Base-by-base conservation (phyloP, 1,139 yeast genomes). In the Suhomyces taliae region DNA sequence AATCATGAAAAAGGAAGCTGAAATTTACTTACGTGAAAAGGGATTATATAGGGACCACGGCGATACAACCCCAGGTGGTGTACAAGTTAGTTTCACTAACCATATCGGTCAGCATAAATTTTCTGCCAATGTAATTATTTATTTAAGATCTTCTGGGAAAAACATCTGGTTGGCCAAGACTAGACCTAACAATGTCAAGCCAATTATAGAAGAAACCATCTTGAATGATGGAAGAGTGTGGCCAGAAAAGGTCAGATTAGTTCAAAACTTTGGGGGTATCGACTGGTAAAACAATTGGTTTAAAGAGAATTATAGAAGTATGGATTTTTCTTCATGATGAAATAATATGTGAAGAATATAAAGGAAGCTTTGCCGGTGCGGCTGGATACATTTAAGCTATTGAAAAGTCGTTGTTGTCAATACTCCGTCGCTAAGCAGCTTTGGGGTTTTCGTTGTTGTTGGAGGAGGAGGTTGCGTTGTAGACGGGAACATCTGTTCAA, bases 81-180 rank as follows among this genome's bases (percentile, higher is more conserved):
- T 86, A 2, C 69, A 72, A 10, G 89, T 90, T 4, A 72, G 78
- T 3, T 90, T 66, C 57, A 77, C 87, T 24, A 90, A 88, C 60
- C 99, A 93, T 65, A 86, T 93, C 31, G 99, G 99, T 4, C 98
- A 98, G 2, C 99, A 93, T 67, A 93, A 93, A 61, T 93, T 74
- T 65, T 88, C 93, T 1, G 97, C 98, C 2, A 93, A 93, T 65
- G 87, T 89, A 2, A 76, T 90, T 45, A 79, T 91, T 27, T 90
- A 89, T 60, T 67, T 83, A 52, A 82, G 78, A 54, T 48, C 56
- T 10, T 70, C 85, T 4, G 96, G 95, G 11, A 85, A 87, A 56
- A 82, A 85, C 50, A 79, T 90, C 34, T 90, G 98, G 97, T 71
- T 90, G 59, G 98, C 96, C 0, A 76, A 93, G 54, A 86, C 95